These are phyloP conservation scores for Rosa persica DNA, from an alignment of 306 rosid genomes.

Conservation along the genomic window DNA sequence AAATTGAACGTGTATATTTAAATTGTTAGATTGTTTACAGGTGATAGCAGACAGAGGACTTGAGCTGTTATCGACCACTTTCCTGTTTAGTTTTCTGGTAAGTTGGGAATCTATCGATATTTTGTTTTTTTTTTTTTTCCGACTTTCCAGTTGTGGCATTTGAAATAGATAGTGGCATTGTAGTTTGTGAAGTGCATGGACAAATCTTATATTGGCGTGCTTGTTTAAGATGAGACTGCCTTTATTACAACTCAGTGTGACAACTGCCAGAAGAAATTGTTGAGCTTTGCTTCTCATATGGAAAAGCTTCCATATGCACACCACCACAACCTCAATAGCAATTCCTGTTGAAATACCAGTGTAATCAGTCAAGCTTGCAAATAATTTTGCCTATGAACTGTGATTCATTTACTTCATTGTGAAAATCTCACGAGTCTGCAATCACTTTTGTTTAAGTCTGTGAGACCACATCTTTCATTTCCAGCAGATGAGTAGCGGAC, in stretches of 20 bases:
- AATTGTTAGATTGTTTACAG: slow-evolving; percentile 28
- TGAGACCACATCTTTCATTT: background rate
- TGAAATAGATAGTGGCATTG: background rate
- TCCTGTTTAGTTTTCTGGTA: slow-evolving; percentile 77
- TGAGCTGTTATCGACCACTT: slow-evolving; percentile 79
- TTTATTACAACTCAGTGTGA: background rate
- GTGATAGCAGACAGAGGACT: slow-evolving; percentile 79
- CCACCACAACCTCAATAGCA: background rate
- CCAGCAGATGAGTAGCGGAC: background rate
- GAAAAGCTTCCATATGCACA: background rate
- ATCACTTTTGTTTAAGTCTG: background rate
- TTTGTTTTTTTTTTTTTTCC: background rate
- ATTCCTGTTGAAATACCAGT: background rate
- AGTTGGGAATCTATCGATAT: slow-evolving; percentile 29
- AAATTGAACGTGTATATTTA: background rate
- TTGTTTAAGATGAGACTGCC: background rate
- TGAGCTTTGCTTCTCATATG: background rate
- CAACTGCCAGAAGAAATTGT: background rate
- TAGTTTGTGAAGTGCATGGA: background rate
- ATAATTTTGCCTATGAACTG: background rate
- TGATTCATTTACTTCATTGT: background rate
- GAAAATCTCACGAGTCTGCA: background rate
- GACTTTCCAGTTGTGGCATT: background rate
- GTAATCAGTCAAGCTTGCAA: background rate
- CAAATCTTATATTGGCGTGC: background rate